Conservation (phyloP, 305 asterid genomes). For the Solanum hybrid region DNA sequence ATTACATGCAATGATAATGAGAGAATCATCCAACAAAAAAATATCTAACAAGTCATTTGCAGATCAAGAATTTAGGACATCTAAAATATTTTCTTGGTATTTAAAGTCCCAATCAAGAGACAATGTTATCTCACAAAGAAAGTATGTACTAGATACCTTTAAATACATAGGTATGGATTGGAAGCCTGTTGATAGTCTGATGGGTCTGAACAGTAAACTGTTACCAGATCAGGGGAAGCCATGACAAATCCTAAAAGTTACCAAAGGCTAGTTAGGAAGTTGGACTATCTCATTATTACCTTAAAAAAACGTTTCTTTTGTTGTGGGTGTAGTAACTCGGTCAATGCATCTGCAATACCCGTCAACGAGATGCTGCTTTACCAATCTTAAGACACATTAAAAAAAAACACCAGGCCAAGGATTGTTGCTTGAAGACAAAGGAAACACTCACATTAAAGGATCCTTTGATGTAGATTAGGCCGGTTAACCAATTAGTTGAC, state of each 20-base stretch:
- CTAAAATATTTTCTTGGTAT: not conserved
- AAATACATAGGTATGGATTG: not conserved
- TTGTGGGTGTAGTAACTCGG: not conserved
- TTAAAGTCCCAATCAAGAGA: not conserved
- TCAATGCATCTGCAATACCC: not conserved
- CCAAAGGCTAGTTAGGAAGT: not conserved
- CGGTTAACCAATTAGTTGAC: not conserved
- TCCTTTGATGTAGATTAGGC: not conserved
- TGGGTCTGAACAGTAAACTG: not conserved
- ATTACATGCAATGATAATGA: not conserved
- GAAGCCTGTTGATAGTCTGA: not conserved
- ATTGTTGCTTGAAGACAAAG: not conserved
- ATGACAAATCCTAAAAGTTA: not conserved
- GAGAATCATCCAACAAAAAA: not conserved
- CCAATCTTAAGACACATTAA: not conserved
- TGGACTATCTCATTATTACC: not conserved
- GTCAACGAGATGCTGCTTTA: not conserved
- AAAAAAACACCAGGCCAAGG: not conserved
- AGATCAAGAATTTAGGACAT: not conserved
- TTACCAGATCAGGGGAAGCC: not conserved
- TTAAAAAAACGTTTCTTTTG: not conserved
- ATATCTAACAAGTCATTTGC: not conserved
- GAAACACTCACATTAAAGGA: not conserved
- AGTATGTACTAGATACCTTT: not conserved
- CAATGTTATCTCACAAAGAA: not conserved